Evolutionary conservation across 108 stramenopile species (phyloP).

Genomic region (Craspedostauros australis): DNA sequence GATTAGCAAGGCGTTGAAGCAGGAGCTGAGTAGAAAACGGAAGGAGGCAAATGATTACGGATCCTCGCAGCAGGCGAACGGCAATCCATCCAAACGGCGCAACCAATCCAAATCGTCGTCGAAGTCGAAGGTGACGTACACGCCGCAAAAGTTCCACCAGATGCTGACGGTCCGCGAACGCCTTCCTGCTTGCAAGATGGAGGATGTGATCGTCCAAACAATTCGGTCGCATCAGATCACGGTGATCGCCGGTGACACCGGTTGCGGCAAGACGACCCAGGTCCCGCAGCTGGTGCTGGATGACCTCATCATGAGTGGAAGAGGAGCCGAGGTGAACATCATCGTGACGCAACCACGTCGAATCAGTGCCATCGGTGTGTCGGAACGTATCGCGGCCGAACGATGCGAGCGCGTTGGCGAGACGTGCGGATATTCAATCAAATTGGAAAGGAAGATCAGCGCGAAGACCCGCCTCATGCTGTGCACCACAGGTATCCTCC

Average conservation of each 20-base stretch:
- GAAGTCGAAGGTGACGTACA: constrained; percentile 1
- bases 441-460: constrained; percentile 65
- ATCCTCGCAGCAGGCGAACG: not conserved
- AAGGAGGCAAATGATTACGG: constrained; percentile 22
- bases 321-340: constrained; percentile 75
- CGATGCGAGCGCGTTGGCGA: constrained; percentile 67
- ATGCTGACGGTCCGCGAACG: constrained; percentile 36
- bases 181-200: constrained; percentile 67
- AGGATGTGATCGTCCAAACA: constrained; percentile 42
- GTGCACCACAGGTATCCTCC: constrained; percentile 84
- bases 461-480: constrained; percentile 71
- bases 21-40: constrained; percentile 39
- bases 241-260: constrained; percentile 73
- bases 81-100: not conserved
- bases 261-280: constrained; percentile 60
- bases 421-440: constrained; percentile 87
- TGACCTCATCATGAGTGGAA: constrained; percentile 54
- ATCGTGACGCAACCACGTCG: constrained; percentile 88
- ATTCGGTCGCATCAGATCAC: constrained; percentile 62
- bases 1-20: constrained; percentile 30
- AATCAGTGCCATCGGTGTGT: constrained; percentile 88
- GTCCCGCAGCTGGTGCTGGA: constrained; percentile 83
- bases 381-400: constrained; percentile 86
- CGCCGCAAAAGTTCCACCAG: constrained; percentile 24
- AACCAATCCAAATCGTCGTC: constrained; percentile 1